These are phyloP conservation scores for Apostasia shenzhenica DNA, from an alignment of 106 monocot genomes.

Conservation along the genomic window DNA sequence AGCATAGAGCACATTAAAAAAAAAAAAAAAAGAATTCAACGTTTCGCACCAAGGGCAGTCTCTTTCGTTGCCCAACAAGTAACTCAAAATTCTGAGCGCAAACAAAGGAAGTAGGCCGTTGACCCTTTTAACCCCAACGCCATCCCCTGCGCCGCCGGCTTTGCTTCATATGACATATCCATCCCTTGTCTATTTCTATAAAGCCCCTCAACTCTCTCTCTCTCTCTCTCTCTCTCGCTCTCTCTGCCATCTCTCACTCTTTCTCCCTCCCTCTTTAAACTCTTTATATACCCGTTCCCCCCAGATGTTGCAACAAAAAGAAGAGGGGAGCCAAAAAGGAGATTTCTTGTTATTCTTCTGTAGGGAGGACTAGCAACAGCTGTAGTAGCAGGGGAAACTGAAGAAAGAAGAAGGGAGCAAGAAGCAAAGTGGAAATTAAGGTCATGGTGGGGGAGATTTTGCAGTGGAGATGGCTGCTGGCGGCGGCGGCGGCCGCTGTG, in stretches of 20 bases:
- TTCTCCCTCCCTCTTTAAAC: neutral
- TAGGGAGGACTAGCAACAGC: neutral
- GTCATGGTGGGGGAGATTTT: constrained; percentile 2
- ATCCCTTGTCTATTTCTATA: neutral
- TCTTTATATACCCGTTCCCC: neutral
- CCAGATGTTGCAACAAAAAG: constrained; percentile 4
- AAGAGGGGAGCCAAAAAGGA: constrained; percentile 3
- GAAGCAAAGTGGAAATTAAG: neutral
- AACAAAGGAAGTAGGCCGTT: too few relatives aligned
- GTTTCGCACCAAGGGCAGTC: too few relatives aligned
- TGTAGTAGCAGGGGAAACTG: neutral
- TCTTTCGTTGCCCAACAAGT: too few relatives aligned
- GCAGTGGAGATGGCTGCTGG: constrained; percentile 11
- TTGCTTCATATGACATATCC: neutral
- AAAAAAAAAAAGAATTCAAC: too few relatives aligned
- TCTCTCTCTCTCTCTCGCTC: constrained; percentile 3
- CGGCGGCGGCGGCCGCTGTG: neutral
- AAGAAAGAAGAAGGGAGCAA: neutral
- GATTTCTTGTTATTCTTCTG: constrained; percentile 10
- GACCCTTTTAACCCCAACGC: neutral
- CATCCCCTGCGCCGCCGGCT: neutral
- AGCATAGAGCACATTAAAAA: too few relatives aligned
- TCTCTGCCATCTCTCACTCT: neutral
- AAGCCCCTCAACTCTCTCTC: neutral
- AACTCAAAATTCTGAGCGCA: too few relatives aligned